Evolutionary conservation across 1,284 basidiomycete genomes (phyloP), one percentile per base, ranked within the genome.

Genomic region (Papiliotrema laurentii): DNA sequence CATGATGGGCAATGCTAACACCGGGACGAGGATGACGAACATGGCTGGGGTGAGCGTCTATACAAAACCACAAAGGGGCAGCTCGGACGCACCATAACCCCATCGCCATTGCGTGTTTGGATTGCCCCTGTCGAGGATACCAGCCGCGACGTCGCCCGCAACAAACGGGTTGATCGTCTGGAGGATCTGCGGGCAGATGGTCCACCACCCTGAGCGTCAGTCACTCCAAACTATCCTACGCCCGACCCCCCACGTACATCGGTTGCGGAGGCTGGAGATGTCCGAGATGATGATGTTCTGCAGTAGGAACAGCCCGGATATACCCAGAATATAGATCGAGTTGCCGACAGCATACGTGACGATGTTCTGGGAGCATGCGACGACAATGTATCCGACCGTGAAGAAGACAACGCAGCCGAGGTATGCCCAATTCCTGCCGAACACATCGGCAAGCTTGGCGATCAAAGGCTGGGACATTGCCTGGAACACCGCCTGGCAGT

Each of bases 381-480:
- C 63, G 33, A 74, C 56, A 34, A 68, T 59, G 38, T 72, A 64
- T 9, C 72, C 72, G 25, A 73, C 25, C 1, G 60, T 61, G 45
- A 69, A 74, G 31, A 71, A 54, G 46, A 61, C 27, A 18, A 72
- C 53, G 49, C 66, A 71, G 34, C 62, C 53, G 36, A 60, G 36
- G 49, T 73, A 69, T 5, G 67, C 59, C 25, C 69, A 58, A n/a
- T 72, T 56, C 42, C 72, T 64, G 25, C 72, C 72, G 22, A 60
- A 62, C 34, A 59, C 54, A 42, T 73, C 69, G 30, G 64, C 56
- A 25, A 72, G 61, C 47, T 69, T 71, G 27, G 72, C 72, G 51
- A 74, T 69, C 9, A 70, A 71, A 1, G 71, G 68, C 36, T 72
- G 69, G 13, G 61, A 56, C 36, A 70, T 64, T 7, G 66, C 64